Evolutionary conservation across 2,329 filamentous ascomycete genomes (phyloP), one percentile per base, ranked within the genome.

Genomic region (Diaporthe sp.): DNA sequence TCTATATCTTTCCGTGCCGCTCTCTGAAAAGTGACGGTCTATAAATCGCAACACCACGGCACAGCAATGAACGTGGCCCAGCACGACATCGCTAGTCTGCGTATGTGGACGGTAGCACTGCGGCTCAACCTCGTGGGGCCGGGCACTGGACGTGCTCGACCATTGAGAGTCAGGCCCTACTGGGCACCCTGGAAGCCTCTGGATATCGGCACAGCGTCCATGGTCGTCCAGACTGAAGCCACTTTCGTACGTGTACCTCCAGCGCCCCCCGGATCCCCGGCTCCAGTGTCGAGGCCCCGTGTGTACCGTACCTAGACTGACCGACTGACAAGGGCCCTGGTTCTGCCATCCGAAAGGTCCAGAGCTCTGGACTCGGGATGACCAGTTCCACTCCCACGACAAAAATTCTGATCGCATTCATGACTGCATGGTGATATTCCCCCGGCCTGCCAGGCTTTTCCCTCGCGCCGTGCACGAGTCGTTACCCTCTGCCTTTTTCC

Each of bases 371-470:
- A 49, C 25, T 65, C 42, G 31, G 42, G 61, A 65, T 28, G 42
- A 17, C 2, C n/a, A 28, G 65, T 42, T 55, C 65, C 65, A 70
- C 65, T 25, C 13, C 44, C 13, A 39, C 49, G 49, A 34, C 65
- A 68, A 70, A 67, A 70, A 70, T 31, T 70, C 65, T 70, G 65
- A 70, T 70, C 49, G 49, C 47, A 55, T 70, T 70, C 65, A 55
- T 70, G 65, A 42, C 49, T 70, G 49, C 34, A 55, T 42, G 65
- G 65, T 22, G 65, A 55, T 34, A 70, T 5, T 49, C 42, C 20
- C 9, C 61, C 61, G 42, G 42, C 42, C 61, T 49, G 61, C 61
- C 42, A 31, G 61, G 17, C 61, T 31, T 31, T 65, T 31, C 20
- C 13, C n/a, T 61, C 44, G 55, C 37, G 37, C 10, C 37, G 57